Evolutionary conservation across 2,329 filamentous ascomycete species (phyloP).

Genomic region (Daldinia sp.): DNA sequence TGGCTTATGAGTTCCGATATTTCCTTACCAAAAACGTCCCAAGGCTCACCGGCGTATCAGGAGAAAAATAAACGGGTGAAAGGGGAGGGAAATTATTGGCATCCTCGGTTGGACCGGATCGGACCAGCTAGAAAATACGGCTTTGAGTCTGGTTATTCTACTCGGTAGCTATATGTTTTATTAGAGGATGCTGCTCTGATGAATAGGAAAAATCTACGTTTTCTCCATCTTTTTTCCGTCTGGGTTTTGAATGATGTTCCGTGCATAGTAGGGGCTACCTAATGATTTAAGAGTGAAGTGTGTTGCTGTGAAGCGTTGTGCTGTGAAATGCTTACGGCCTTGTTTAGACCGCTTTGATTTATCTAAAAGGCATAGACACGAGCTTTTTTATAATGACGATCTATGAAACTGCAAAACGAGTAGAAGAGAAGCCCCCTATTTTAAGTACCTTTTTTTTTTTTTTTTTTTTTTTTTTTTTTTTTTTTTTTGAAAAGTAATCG

Average conservation of each 20-base stretch:
- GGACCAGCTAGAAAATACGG: slow-evolving; percentile 1
- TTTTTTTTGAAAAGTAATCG: too few species aligned
- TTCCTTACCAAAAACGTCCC: neutral
- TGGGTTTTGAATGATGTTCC: neutral
- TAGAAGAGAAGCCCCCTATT: too few species aligned
- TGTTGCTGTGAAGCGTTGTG: too few species aligned
- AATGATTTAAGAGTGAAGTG: too few species aligned
- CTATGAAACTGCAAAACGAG: too few species aligned
- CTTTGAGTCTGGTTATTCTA: neutral
- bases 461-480: too few species aligned
- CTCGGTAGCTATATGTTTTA: neutral
- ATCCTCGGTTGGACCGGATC: neutral
- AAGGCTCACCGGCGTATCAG: neutral
- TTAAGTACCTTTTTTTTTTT: too few species aligned
- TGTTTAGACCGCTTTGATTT: too few species aligned
- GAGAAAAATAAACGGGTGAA: neutral
- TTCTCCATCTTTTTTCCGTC: neutral
- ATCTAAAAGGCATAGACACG: too few species aligned
- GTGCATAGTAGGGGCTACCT: neutral
- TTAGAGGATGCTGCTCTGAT: neutral
- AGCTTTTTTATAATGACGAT: too few species aligned
- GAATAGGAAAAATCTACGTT: neutral
- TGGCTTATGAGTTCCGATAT: neutral
- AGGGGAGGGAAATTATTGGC: slow-evolving; percentile 2
- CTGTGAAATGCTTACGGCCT: too few species aligned